A percentile compares a stretch with the other conserved stretches of the same genome.
These are phyloP conservation scores for Colletotrichum sidae DNA, from an alignment of 2,329 filamentous ascomycete species.

Conservation along the genomic window DNA sequence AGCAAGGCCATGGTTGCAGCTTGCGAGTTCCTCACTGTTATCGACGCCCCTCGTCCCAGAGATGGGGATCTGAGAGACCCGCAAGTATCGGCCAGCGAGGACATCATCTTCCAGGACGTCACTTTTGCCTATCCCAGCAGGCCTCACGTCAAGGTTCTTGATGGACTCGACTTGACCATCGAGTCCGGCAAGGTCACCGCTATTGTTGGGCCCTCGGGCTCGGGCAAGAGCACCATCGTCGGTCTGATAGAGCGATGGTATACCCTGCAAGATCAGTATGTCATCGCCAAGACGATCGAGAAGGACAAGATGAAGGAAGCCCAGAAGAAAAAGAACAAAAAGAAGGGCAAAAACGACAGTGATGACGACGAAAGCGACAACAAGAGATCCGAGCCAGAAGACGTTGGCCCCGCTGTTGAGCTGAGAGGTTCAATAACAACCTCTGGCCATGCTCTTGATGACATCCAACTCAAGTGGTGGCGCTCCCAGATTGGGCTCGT, in stretches of 20 bases:
- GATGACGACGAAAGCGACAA: slow-evolving; percentile 44
- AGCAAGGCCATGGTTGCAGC: slow-evolving; percentile 69
- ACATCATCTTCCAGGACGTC: slow-evolving; percentile 68
- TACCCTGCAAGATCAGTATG: slow-evolving; percentile 64
- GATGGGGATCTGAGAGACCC: slow-evolving; percentile 50
- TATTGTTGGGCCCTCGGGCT: slow-evolving; percentile 79
- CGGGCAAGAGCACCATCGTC: slow-evolving; percentile 80
- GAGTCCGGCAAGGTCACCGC: slow-evolving; percentile 76
- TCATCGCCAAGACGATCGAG: slow-evolving; percentile 62
- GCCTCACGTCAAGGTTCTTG: slow-evolving; percentile 72
- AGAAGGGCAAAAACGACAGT: slow-evolving; percentile 45
- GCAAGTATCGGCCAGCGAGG: slow-evolving; percentile 51
- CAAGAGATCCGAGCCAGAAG: slow-evolving; percentile 41
- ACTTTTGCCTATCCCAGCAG: slow-evolving; percentile 80
- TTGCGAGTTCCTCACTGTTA: slow-evolving; percentile 68
- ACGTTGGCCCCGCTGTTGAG: slow-evolving; percentile 56
- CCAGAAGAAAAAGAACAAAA: slow-evolving; percentile 50
- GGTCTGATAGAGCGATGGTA: slow-evolving; percentile 81
- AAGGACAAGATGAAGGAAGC: slow-evolving; percentile 58
- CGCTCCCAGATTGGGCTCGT: slow-evolving; percentile 72
- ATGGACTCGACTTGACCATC: slow-evolving; percentile 68
- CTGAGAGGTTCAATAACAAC: slow-evolving; percentile 66
- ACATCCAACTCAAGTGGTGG: slow-evolving; percentile 74
- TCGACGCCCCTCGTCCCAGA: slow-evolving; percentile 57
- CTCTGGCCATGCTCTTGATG: slow-evolving; percentile 63